Base-by-base conservation (phyloP, 2,329 filamentous ascomycete species). In the Paecilomyces niveus region DNA sequence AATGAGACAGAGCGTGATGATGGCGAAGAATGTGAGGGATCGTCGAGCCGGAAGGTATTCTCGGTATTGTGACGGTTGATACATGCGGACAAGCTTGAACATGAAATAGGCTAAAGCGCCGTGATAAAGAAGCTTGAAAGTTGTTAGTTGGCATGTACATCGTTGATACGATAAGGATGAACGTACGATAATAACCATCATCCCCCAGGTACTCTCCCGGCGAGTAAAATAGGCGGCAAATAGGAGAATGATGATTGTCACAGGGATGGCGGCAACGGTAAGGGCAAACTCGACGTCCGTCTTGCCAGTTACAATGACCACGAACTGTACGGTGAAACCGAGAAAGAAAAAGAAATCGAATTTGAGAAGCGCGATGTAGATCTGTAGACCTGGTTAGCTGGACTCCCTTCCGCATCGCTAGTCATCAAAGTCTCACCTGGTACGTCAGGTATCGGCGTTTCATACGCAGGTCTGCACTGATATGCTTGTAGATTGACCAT, bases 291-390 rank as follows among this genome's bases (percentile, higher is more conserved):
- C 94, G 67, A 85, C 80, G 62, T 88, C 83, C 54, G 83, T 82
- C 26, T 80, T 81, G 63, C 83, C 83, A 52, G 85, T 87, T 60
- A 99, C 92, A 59, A 97, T 89, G 67, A 99, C 93, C 57, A 97
- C 84, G 75, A 99, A 99, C 72, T 99, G 94, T 53, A 99, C 90
- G 6, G 94, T 97, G 75, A 99, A 99, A 57, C 93, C 94, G 55
- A 99, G 85, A 82, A 99, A 99, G 81, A 99, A 97, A 85, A 99
- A 99, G 77, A 99, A 97, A 78, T 99, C 94, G 74, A 99, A 99
- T 76, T 99, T 99, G 64, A 99, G 83, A 10, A 99, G 84, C 39
- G 94, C 91, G 69, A 99, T 97, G 76, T 97, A 99, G 74, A 99
- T 92, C 92, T 96, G 62, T 4, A 29, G 3, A n/a, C 0, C 29